A percentile compares a stretch with the other conserved stretches of the same genome.
phyloP scores from a whole-genome alignment of 441 rosid species.

The Hura crepitans region DNA sequence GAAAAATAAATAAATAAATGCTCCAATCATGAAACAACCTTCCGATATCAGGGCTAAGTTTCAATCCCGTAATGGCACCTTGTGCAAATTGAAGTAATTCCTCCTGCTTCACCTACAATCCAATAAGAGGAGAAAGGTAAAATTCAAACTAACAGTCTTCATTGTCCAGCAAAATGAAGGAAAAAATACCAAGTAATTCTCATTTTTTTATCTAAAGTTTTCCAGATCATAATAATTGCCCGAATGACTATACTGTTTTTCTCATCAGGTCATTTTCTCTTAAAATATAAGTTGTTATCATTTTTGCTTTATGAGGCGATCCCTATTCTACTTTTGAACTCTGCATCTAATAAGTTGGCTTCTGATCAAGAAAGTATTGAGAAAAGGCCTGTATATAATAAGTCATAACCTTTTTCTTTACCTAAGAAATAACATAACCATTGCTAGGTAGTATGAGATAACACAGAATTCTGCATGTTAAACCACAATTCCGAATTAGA shows the following conservation, averaged over 20 bases:
- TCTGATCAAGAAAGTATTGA: background rate
- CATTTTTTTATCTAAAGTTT: background rate
- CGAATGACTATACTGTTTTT: background rate
- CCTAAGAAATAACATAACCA: background rate
- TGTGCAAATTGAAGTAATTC: constrained; percentile 97
- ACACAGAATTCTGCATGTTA: background rate
- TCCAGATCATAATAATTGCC: background rate
- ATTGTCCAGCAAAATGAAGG: constrained; percentile 4
- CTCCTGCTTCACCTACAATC: constrained; percentile 86
- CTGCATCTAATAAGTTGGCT: background rate
- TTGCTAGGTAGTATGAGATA: constrained; percentile 3
- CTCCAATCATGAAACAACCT: constrained; percentile 44
- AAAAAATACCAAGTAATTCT: background rate
- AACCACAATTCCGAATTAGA: background rate
- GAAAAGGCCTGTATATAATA: background rate
- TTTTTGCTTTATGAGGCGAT: background rate
- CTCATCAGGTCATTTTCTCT: background rate
- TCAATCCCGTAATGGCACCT: constrained; percentile 86
- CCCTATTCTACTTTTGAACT: background rate
- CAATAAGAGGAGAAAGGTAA: constrained; percentile 9
- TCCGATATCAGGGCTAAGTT: constrained; percentile 66
- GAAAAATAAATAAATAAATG: constrained; percentile 8
- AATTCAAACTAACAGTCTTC: constrained; percentile 21
- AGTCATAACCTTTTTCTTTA: background rate
- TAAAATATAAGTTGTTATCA: background rate